Evolutionary conservation across 2,329 filamentous ascomycete genomes (phyloP).

Genomic region (Nemania serpens): DNA sequence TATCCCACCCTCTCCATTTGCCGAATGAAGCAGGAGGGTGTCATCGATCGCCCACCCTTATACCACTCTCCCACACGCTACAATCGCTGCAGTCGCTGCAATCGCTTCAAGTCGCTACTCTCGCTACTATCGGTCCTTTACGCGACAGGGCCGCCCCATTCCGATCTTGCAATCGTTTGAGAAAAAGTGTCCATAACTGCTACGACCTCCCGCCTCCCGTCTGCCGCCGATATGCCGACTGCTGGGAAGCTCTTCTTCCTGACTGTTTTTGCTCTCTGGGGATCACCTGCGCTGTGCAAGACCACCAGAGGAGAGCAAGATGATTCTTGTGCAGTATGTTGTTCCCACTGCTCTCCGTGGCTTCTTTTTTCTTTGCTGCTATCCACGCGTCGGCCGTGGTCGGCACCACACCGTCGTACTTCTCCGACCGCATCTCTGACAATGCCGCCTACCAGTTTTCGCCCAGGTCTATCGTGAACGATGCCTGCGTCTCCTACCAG

Average conservation of each 20-base stretch:
- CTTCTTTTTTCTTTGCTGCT: conserved; percentile 26
- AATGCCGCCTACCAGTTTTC: conserved; percentile 68
- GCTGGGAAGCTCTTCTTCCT: conserved; percentile 61
- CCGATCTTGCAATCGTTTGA: conserved; percentile 10
- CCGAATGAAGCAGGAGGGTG: conserved; percentile 30
- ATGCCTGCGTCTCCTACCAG: conserved; percentile 92
- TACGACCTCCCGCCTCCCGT: conserved; percentile 21
- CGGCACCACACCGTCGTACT: conserved; percentile 29
- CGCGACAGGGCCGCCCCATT: conserved; percentile 2
- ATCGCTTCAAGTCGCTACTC: too few species aligned
- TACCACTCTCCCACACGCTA: background rate
- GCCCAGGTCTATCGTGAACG: conserved; percentile 84
- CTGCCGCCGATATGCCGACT: conserved; percentile 52
- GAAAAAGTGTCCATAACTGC: conserved; percentile 25
- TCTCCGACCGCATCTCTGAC: conserved; percentile 47
- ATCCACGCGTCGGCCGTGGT: conserved; percentile 31
- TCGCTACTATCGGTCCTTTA: conserved; percentile 2
- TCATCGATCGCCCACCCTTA: background rate
- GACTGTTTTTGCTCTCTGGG: conserved; percentile 61
- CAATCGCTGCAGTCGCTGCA: background rate
- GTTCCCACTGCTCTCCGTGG: conserved; percentile 31
- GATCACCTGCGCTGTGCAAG: conserved; percentile 52
- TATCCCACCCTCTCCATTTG: conserved; percentile 18
- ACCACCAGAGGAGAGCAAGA: conserved; percentile 45
- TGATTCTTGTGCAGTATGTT: conserved; percentile 58